Conservation (phyloP, 1,284 basidiomycete species). For the Cryptococcus jaspeensis region DNA sequence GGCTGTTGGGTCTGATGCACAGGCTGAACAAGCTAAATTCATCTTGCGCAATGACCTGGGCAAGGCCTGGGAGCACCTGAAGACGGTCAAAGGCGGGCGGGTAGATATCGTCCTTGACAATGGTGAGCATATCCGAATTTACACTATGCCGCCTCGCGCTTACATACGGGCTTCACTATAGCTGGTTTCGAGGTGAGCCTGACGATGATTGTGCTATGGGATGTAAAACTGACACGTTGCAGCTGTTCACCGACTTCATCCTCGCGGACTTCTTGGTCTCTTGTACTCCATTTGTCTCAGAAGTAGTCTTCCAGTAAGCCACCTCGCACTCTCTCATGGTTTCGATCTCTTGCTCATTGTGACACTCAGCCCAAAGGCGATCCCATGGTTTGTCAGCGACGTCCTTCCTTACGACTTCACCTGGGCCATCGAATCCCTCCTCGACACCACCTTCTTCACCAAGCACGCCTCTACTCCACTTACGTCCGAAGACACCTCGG, state of each 20-base stretch:
- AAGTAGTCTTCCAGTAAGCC: conserved; percentile 84
- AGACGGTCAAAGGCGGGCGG: conserved; percentile 57
- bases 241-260: conserved; percentile 91
- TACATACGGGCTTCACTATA: conserved; percentile 36
- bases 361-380: conserved; percentile 69
- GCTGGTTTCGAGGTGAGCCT: conserved; percentile 78
- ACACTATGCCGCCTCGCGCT: neutral
- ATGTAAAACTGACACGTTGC: neutral
- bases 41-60: conserved; percentile 84
- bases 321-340: neutral
- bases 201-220: neutral
- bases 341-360: neutral
- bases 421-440: conserved; percentile 55
- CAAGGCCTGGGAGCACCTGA: conserved; percentile 71
- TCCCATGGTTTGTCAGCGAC: conserved; percentile 87
- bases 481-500: conserved; percentile 28
- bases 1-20: conserved; percentile 72
- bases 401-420: conserved; percentile 77
- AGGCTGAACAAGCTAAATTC: conserved; percentile 68
- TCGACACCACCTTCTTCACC: conserved; percentile 58
- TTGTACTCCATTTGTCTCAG: conserved; percentile 74
- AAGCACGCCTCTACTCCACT: conserved; percentile 56
- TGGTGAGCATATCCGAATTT: conserved; percentile 54
- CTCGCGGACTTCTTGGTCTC: conserved; percentile 92
- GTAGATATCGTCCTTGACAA: conserved; percentile 93